Conservation (phyloP, 352 stramenopile species). For the Pythium volutum region DNA sequence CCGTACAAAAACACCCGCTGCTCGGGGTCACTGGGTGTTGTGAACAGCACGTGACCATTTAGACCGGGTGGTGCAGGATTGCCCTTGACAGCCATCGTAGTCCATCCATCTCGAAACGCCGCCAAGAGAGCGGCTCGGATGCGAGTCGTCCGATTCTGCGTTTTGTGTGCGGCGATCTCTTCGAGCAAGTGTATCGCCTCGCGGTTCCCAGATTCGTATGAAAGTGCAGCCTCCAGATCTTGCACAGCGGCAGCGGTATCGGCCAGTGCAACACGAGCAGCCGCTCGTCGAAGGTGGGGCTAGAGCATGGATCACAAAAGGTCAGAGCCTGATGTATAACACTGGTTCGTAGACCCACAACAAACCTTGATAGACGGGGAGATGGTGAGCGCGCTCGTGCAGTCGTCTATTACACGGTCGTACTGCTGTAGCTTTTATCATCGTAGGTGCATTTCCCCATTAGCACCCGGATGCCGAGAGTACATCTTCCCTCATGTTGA, state of each 20-base stretch:
- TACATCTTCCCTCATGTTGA: neutral
- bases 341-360: neutral
- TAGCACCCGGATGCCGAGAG: neutral
- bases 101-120: constrained; percentile 46
- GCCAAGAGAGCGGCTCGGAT: constrained; percentile 32
- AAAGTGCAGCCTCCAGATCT: constrained; percentile 41
- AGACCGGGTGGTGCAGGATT: constrained; percentile 63
- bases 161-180: constrained; percentile 15
- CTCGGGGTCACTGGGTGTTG: constrained; percentile 24
- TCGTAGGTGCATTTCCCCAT: neutral
- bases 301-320: constrained; percentile 11
- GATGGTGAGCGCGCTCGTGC: constrained; percentile 39
- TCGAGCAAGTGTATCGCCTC: constrained; percentile 43
- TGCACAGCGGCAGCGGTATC: constrained; percentile 30
- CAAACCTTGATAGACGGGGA: constrained; percentile 58
- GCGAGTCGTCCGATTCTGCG: constrained; percentile 21
- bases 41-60: constrained; percentile 66
- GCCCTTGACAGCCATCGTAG: constrained; percentile 37
- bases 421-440: constrained; percentile 29
- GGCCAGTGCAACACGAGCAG: constrained; percentile 33
- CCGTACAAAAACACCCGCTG: constrained; percentile 37
- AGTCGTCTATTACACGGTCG: constrained; percentile 41
- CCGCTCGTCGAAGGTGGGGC: constrained; percentile 56
- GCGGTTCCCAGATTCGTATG: constrained; percentile 51
- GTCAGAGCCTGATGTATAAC: no score